Evolutionary conservation across 305 asterid species (phyloP), one percentile per base, ranked within the genome.

Genomic region (Fraxinus albicans): DNA sequence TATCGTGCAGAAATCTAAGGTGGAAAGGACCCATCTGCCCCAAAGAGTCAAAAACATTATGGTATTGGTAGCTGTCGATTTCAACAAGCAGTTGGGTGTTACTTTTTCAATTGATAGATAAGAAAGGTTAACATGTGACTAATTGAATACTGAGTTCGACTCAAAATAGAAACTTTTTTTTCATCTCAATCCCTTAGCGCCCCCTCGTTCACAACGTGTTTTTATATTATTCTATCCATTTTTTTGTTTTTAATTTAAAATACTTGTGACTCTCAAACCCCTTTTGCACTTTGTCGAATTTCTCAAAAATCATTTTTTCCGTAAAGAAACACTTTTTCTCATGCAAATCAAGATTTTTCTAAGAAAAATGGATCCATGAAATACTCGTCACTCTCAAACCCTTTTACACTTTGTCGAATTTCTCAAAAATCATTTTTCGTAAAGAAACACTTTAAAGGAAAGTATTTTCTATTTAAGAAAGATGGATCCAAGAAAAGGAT

Each of bases 51-150:
- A 85, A 63, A 83, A 81, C 81, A 87, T 73, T 86, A 83, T 25
- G 27, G 27, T 25, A 25, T 25, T 35, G 96, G 92, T 85, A 88
- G 85, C 55, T 83, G 95, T 91, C 93, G 31, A 85, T 36, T 88
- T 91, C 94, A 88, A 86, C 73, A 84, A 80, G 89, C 91, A 89
- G 85, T 23, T 89, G 84, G 89, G 88, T 87, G 87, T 76, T 87
- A 42, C 84, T 77, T 79, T 86, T 90, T 86, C 86, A 88, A 84
- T 74, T 84, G 80, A 78, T 77, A 73, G 89, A 6, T 23, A 23
- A 23, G 86, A 87, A 86, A 76, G 74, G 60, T 85, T 80, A 82
- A 83, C 94, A 92, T 88, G 95, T 91, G 96, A 90, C 84, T 3
- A 84, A 85, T 55, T 89, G 80, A 50, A 87, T 63, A 23, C 79